Conservation (phyloP, 129 eudicot species). For the Gnaphalium uliginosum region DNA sequence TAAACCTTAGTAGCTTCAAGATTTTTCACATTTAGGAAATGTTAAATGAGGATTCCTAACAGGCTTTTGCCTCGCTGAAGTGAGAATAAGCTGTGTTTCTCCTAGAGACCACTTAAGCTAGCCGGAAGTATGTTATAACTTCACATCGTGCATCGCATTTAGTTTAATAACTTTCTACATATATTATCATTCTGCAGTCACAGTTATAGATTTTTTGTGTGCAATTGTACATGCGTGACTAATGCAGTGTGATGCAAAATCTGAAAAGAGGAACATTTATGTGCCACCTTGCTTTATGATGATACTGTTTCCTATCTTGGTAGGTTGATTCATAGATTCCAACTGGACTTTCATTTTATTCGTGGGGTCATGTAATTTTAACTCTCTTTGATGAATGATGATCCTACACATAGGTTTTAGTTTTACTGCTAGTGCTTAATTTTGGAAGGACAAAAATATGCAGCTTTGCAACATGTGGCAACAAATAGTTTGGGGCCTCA, state of each 20-base stretch:
- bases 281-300: constrained; percentile 18
- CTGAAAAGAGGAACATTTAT: constrained; percentile 4
- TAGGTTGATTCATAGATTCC: constrained; percentile 1
- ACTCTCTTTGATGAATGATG: constrained; percentile 24
- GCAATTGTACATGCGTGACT: background rate
- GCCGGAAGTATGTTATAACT: background rate
- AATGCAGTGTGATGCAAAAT: background rate
- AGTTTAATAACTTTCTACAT: background rate
- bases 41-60: background rate
- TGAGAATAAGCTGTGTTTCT: constrained; percentile 4
- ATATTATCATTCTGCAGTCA: background rate
- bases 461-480: constrained; percentile 16
- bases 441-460: constrained; percentile 3
- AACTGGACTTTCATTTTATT: background rate
- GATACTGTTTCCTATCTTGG: constrained; percentile 3
- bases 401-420: background rate
- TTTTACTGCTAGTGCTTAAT: background rate
- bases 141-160: background rate
- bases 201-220: background rate
- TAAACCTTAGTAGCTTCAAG: background rate
- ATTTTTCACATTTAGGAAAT: background rate
- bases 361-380: background rate
- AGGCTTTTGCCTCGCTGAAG: background rate
- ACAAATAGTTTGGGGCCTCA: background rate
- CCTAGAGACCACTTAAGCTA: background rate